A percentile compares a stretch with the other conserved stretches of the same genome.
phyloP scores from a whole-genome alignment of 2,329 filamentous ascomycete genomes.

The Fusarium abutilonis region DNA sequence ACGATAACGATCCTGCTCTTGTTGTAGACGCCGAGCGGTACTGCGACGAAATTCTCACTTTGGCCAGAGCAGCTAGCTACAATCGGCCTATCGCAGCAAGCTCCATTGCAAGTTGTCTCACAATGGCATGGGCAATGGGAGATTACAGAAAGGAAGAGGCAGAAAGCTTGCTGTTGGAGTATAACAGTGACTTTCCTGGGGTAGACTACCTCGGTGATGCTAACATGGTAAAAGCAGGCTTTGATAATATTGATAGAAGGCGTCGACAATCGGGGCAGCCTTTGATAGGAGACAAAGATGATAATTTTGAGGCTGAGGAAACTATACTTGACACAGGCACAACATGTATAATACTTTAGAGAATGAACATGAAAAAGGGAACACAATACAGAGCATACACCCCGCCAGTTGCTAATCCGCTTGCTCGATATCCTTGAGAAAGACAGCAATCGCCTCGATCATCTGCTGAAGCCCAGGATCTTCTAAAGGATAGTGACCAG shows the following conservation, averaged over 20 bases:
- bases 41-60: neutral
- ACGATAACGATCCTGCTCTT: neutral
- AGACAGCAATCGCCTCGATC: slow-evolving; percentile 3
- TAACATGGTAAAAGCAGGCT: rapidly evolving
- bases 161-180: neutral
- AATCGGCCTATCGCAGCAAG: slow-evolving; percentile 18
- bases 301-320: neutral
- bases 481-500: slow-evolving; percentile 13
- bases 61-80: neutral
- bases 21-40: neutral
- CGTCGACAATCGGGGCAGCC: no score
- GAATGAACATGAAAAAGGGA: neutral
- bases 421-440: slow-evolving; percentile 9
- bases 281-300: rapidly evolving
- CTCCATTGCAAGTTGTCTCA: neutral
- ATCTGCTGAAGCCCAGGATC: slow-evolving; percentile 9
- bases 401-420: neutral
- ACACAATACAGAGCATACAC: neutral
- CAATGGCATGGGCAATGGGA: neutral
- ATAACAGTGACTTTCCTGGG: slow-evolving; percentile 6
- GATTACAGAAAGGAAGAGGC: slow-evolving; percentile 4
- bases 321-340: neutral
- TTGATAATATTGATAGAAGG: neutral
- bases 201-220: slow-evolving; percentile 2
- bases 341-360: slow-evolving; percentile 6